A percentile compares a stretch with the other conserved stretches of the same genome.
Conservation (phyloP, 2,329 filamentous ascomycete species). For the Fusarium domesticum region DNA sequence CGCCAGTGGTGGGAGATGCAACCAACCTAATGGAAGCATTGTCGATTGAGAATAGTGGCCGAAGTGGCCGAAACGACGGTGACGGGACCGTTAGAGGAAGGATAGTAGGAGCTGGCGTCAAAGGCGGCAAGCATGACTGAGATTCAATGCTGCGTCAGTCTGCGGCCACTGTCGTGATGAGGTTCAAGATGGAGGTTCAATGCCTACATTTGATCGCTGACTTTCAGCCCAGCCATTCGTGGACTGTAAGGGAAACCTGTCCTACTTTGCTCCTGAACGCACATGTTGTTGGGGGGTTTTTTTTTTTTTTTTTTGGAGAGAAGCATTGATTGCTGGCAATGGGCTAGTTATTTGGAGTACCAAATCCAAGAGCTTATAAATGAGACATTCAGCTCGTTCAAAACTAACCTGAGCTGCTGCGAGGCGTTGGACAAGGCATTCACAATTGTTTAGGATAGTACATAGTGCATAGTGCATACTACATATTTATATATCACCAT, state of each 20-base stretch:
- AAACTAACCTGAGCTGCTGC: constrained; percentile 18
- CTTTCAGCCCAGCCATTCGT: no score
- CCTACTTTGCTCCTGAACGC: no score
- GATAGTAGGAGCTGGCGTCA: constrained; percentile 31
- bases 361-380: no score
- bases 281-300: no score
- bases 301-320: no score
- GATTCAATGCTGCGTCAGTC: no score
- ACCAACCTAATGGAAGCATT: constrained; percentile 33
- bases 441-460: constrained; percentile 21
- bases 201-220: no score
- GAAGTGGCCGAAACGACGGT: constrained; percentile 39
- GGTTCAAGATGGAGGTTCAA: no score
- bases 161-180: no score
- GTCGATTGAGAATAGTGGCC: constrained; percentile 34
- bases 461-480: constrained; percentile 15
- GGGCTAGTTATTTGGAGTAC: no score
- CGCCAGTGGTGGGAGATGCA: constrained; percentile 22
- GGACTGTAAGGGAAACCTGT: no score
- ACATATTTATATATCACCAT: constrained; percentile 6
- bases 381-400: constrained; percentile 21
- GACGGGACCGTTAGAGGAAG: constrained; percentile 40
- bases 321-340: constrained; percentile 11
- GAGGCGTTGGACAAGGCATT: constrained; percentile 25
- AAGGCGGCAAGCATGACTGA: constrained; percentile 32